Evolutionary conservation across 176 grass and related monocot genomes (phyloP), one percentile per base, ranked within the genome.

Genomic region (Melocanna baccifera): DNA sequence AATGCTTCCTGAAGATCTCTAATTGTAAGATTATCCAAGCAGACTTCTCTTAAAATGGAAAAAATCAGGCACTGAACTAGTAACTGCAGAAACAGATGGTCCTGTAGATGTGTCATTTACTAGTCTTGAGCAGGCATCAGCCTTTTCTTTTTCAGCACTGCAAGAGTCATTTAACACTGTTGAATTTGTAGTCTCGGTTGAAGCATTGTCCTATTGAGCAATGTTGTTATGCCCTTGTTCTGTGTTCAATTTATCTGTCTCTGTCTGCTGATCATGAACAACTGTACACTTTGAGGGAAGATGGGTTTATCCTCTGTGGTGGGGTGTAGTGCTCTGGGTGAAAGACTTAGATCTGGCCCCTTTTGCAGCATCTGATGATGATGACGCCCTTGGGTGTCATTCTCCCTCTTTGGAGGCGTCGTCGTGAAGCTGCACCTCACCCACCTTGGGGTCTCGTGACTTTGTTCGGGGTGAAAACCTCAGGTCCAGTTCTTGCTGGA

Each of bases 1-100:
- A 99, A 99, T 79, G 90, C 91, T 85, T 96, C 97, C 79, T 99
- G 97, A 69, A 99, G 90, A 87, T 99, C 97, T 81, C 93, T 91
- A 39, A 99, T 96, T 34, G 91, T 87, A 83, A 99, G 92, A 84
- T 93, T 74, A 75, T 99, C 97, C 91, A 99, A 85, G 62, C 78
- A 92, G 43, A 96, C 86, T 72, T 99, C 90, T 75, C 77, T 86
- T 82, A 96, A 66, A 73, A 99, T 85, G 84, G 97, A n/a, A 96
- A 85, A 99, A 99, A 82, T 99, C 87, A 75, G 93, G 97, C 34
- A 89, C 84, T 36, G 82, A 88, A 57, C 78, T 89, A 83, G 64
- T 77, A 89, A 86, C 81, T 76, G 71, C 79, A 84, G 95, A 90
- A 89, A 89, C 59, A 82, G 76, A 86, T 89, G 84, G 70, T 20